Conservation (phyloP, 108 stramenopile species). For the Pseudonitzschia delicatissima region DNA sequence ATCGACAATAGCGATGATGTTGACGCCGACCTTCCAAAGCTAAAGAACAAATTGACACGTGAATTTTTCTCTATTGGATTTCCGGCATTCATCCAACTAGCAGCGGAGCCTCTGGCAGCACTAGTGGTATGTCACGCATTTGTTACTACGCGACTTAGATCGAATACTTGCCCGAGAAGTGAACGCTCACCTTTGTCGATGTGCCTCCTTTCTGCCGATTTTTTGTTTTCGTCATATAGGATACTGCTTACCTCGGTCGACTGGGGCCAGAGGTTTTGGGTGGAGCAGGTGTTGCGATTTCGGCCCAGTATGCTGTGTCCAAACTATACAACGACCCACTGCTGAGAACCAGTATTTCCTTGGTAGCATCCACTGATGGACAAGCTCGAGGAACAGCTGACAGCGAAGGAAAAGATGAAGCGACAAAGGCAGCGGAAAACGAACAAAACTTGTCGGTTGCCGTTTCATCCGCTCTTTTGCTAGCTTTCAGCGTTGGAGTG, state of each 20-base stretch:
- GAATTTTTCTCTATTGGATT: constrained; percentile 85
- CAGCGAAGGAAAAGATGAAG: constrained; percentile 14
- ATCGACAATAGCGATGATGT: background rate
- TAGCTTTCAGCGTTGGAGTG: constrained; percentile 76
- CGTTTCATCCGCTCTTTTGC: constrained; percentile 80
- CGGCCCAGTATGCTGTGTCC: constrained; percentile 85
- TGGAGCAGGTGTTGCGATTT: constrained; percentile 91
- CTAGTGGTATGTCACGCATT: constrained; percentile 63
- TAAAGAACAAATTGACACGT: constrained; percentile 40
- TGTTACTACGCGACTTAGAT: constrained; percentile 9
- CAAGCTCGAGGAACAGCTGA: constrained; percentile 35
- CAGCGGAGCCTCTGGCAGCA: constrained; percentile 90
- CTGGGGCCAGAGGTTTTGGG: constrained; percentile 86
- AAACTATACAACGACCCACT: constrained; percentile 94
- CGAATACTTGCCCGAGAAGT: too few species aligned
- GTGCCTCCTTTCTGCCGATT: too few species aligned
- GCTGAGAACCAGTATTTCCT: constrained; percentile 79
- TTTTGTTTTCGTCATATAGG: background rate
- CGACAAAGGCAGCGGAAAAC: constrained; percentile 5
- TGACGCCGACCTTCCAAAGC: constrained; percentile 7
- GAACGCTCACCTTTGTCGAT: too few species aligned
- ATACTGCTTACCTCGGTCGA: constrained; percentile 32
- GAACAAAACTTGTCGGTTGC: constrained; percentile 61
- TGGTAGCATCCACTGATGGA: constrained; percentile 86
- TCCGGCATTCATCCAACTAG: constrained; percentile 86